Base-by-base conservation (phyloP, 108 stramenopile genomes). In the Nitzschia palea region DNA sequence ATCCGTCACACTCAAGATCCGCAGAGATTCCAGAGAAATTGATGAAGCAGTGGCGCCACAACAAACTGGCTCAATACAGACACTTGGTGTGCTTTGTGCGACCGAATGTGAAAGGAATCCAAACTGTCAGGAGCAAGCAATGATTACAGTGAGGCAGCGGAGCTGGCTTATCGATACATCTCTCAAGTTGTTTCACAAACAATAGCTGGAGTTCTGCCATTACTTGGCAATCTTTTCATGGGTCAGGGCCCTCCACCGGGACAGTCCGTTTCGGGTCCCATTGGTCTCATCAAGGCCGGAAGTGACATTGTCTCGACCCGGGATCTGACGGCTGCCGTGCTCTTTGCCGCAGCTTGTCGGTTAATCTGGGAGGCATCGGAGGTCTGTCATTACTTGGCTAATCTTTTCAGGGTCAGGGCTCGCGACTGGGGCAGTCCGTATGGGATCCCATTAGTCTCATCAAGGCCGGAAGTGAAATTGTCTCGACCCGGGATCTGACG, bases 361-460 rank as follows among this genome's bases (percentile, higher is more conserved):
- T 91, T 52, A 95, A 95, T 70, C 67, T 95, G 32, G 94, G 87
- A 17, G 94, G 92, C 25, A 79, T 95, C 55, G n/a, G n/a, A n/a
- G n/a, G n/a, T n/a, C n/a, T 55, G 32, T 68, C 34, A 44, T 50
- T 48, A 12, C 79, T 62, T 28, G 71, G n/a, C 10, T 67, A 33
- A 62, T 62, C 59, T 9, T 73, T 67, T 8, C 36, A 33, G 31
- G 52, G 62, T n/a, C 45, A 52, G 20, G 71, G 47, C n/a, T 20
- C 60, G 1, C 51, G 77, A 17, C 74, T 78, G 3, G 84, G 87
- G 23, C 70, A 79, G 40, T 73, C 65, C 20, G 65, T 95, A 44
- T 80, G 79, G 10, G 93, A 90, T 32, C 93, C 93, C 9, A 86
- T 95, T 37, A 90, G 93, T 4, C 71, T 95, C 10, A 80, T 95